These are phyloP conservation scores for Dactylellina drechsleri DNA, from an alignment of 2,329 filamentous ascomycete species.

Conservation along the genomic window DNA sequence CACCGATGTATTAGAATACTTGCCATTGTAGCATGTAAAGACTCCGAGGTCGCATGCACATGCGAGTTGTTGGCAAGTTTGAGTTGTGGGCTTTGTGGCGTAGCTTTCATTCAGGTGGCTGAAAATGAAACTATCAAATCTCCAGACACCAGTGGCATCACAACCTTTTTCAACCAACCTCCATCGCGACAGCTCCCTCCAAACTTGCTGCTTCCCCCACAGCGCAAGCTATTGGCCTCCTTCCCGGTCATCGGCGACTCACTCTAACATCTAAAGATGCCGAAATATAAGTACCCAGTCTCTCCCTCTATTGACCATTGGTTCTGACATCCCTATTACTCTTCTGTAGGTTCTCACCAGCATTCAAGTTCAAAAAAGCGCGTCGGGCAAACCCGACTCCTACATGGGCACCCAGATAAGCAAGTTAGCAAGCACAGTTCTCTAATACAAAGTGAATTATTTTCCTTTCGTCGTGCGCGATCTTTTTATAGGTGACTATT, in stretches of 20 bases:
- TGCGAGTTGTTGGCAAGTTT: neutral
- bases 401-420: conserved; percentile 54
- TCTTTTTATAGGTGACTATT: conserved; percentile 78
- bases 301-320: conserved; percentile 41
- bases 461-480: conserved; percentile 49
- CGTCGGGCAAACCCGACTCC: conserved; percentile 16
- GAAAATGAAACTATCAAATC: neutral
- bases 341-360: conserved; percentile 70
- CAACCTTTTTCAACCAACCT: conserved; percentile 1
- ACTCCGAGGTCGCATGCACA: too few relatives aligned
- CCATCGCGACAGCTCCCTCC: conserved; percentile 1
- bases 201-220: neutral
- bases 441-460: conserved; percentile 50
- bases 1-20: too few relatives aligned
- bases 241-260: conserved; percentile 15
- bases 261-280: conserved; percentile 70
- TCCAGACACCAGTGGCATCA: neutral
- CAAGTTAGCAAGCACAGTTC: conserved; percentile 55
- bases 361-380: conserved; percentile 1
- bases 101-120: neutral
- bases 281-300: conserved; percentile 76
- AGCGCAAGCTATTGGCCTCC: conserved; percentile 1
- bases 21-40: too few relatives aligned
- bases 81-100: neutral
- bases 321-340: conserved; percentile 67